Evolutionary conservation across 2,329 filamentous ascomycete genomes (phyloP).

Genomic region (Graphilbum ipis-grandicollis): DNA sequence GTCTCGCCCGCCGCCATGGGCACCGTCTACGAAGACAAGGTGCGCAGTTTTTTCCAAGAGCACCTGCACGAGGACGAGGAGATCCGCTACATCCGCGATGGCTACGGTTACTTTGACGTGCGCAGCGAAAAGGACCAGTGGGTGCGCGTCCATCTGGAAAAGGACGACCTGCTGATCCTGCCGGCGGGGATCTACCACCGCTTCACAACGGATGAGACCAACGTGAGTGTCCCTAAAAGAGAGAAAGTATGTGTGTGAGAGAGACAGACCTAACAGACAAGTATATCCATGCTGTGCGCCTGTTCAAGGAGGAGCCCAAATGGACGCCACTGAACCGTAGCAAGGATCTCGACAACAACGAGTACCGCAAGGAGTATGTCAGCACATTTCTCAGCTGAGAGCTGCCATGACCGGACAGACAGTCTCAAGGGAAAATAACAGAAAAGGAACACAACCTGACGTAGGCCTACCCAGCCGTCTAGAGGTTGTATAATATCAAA

Average conservation of each 20-base stretch:
- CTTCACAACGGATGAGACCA: conserved; percentile 83
- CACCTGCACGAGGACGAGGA: conserved; percentile 98
- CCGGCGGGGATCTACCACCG: conserved; percentile 94
- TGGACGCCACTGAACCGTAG: conserved; percentile 87
- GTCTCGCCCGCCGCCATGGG: conserved; percentile 80
- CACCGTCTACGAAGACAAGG: conserved; percentile 77
- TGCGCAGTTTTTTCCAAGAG: conserved; percentile 86
- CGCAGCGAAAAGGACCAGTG: conserved; percentile 67
- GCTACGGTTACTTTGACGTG: conserved; percentile 86
- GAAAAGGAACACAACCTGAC: no score
- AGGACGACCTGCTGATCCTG: conserved; percentile 80
- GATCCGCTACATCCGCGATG: conserved; percentile 84
- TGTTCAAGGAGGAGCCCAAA: conserved; percentile 97
- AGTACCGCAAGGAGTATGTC: conserved; percentile 64
- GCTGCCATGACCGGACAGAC: background rate
- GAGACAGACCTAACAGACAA: conserved; percentile 17
- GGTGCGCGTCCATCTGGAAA: conserved; percentile 72
- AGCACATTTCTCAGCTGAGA: conserved; percentile 21
- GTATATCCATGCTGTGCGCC: conserved; percentile 89
- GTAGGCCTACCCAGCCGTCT: no score
- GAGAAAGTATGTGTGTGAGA: no score
- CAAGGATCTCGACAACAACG: conserved; percentile 60
- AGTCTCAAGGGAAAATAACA: no score
- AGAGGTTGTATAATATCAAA: no score
- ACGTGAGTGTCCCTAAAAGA: conserved; percentile 41